Evolutionary conservation across 2,329 filamentous ascomycete genomes (phyloP).

Genomic region (Phialocephala sp.): DNA sequence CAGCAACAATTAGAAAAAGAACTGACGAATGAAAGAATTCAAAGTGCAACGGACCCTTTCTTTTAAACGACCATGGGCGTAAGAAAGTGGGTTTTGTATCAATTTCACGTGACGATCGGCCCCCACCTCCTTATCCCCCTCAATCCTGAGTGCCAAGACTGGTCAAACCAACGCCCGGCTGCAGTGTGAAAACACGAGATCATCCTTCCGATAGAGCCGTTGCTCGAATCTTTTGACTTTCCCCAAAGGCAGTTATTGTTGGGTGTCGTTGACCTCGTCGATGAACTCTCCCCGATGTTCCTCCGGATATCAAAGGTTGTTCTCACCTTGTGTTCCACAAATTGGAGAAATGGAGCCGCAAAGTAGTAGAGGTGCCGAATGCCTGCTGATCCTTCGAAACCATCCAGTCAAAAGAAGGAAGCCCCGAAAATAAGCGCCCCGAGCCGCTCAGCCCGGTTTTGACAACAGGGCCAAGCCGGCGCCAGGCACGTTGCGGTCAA

Average conservation of each 20-base stretch:
- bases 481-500: background rate
- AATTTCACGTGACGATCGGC: background rate
- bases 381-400: background rate
- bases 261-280: background rate
- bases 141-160: background rate
- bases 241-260: background rate
- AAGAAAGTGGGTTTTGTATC: no score
- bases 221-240: background rate
- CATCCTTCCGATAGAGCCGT: background rate
- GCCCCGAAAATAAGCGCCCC: background rate
- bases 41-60: no score
- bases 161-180: background rate
- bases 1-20: no score
- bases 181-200: background rate
- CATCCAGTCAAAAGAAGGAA: background rate
- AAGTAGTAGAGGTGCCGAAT: background rate
- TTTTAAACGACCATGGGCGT: no score
- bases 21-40: no score
- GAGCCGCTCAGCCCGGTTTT: background rate
- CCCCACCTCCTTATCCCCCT: background rate
- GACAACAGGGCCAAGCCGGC: background rate
- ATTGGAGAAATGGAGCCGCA: background rate
- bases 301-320: background rate
- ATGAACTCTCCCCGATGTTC: background rate
- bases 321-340: background rate